A percentile compares a stretch with the other conserved stretches of the same genome.
phyloP scores from a whole-genome alignment of 2,329 filamentous ascomycete species.

The Fusarium sp. region DNA sequence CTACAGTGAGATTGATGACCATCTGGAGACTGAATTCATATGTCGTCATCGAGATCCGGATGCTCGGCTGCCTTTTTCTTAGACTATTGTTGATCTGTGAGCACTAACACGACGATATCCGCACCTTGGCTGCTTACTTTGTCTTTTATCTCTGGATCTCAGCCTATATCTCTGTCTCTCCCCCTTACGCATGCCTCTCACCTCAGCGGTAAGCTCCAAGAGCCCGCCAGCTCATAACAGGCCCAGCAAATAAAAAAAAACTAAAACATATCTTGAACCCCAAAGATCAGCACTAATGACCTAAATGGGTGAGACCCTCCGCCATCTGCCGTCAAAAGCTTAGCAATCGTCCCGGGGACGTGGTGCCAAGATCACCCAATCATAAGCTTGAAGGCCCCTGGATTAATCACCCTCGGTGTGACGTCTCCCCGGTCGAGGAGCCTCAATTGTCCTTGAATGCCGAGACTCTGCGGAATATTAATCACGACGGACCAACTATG shows the following conservation, averaged over 20 bases:
- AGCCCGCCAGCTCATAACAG: constrained; percentile 5
- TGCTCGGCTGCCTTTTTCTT: not conserved
- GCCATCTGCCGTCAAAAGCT: constrained; percentile 10
- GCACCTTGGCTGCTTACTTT: not conserved
- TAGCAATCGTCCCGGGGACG: constrained; percentile 34
- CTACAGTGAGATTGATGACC: not conserved
- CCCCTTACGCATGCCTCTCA: constrained; percentile 9
- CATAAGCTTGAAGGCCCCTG: not conserved
- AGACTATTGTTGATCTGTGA: constrained; percentile 18
- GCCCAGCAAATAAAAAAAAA: not conserved
- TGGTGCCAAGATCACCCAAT: constrained; percentile 24
- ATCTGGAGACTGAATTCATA: not conserved
- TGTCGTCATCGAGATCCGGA: constrained; percentile 19
- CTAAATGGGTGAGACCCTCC: not conserved
- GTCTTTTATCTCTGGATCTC: not conserved
- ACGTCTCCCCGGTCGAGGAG: constrained; percentile 23
- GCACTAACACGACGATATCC: constrained; percentile 9
- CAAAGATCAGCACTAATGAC: constrained; percentile 33
- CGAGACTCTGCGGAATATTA: not conserved
- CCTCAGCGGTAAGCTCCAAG: constrained; percentile 4
- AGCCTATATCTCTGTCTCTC: not conserved
- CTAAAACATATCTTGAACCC: not conserved
- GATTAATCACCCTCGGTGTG: constrained; percentile 40
- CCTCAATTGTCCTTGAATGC: not conserved
- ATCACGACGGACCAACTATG: not conserved